A percentile compares a stretch with the other conserved stretches of the same genome.
Evolutionary conservation across 2,329 filamentous ascomycete species (phyloP).

Genomic region (Fusarium pilosicola): DNA sequence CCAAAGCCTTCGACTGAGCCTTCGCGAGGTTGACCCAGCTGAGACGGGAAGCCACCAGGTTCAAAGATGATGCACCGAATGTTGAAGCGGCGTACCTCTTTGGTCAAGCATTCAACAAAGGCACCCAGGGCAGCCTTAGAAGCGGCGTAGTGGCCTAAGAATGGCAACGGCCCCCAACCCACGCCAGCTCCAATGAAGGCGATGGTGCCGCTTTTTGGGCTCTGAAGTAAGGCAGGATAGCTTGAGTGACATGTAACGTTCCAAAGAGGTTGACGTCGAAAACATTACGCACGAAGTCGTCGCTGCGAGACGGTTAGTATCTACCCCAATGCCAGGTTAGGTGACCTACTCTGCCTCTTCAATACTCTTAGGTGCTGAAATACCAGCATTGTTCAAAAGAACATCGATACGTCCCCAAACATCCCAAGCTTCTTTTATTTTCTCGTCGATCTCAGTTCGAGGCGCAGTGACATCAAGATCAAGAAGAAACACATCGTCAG

Average conservation of each 20-base stretch:
- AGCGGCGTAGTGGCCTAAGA: constrained; percentile 5
- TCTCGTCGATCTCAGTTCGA: neutral
- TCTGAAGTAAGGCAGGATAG: constrained; percentile 4
- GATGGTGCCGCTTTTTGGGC: neutral
- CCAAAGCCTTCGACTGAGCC: constrained; percentile 1
- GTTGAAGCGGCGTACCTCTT: constrained; percentile 1
- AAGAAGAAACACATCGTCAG: neutral
- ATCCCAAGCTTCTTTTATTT: neutral
- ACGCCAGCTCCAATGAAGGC: constrained; percentile 4
- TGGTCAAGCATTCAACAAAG: neutral
- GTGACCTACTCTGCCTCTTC: constrained; percentile 7
- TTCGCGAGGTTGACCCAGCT: neutral
- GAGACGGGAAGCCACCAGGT: constrained; percentile 5
- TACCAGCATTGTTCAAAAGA: constrained; percentile 5
- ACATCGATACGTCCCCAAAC: constrained; percentile 6
- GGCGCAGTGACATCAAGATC: constrained; percentile 4
- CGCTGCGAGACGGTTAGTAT: neutral
- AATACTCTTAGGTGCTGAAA: neutral
- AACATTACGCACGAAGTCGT: neutral
- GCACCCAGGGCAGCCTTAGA: constrained; percentile 5
- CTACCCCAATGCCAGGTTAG: too few species aligned
- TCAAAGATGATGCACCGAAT: neutral
- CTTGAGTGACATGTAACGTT: neutral
- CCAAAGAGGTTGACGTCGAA: constrained; percentile 13
- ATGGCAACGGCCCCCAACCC: neutral